A percentile compares a stretch with the other conserved stretches of the same genome.
Conservation (phyloP, 495 filamentous ascomycete genomes). For the Penicillium egyptiacum region DNA sequence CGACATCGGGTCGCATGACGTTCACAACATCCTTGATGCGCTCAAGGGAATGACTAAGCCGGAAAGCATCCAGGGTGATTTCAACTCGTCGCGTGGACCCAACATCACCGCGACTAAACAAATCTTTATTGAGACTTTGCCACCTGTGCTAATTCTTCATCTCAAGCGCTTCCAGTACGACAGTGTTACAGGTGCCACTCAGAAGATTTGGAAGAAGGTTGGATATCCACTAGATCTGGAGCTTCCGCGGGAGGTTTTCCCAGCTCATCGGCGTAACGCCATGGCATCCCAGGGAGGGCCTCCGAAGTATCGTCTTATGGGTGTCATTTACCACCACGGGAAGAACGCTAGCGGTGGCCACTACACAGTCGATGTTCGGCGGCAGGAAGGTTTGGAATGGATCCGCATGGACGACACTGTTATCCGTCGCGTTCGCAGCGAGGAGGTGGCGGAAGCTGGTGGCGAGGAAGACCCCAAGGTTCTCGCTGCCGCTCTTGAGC, state of each 20-base stretch:
- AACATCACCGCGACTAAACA: constrained; percentile 84
- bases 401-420: constrained; percentile 92
- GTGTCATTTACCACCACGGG: constrained; percentile 97
- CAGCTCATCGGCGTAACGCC: constrained; percentile 65
- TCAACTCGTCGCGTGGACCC: constrained; percentile 76
- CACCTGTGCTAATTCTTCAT: constrained; percentile 90
- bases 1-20: constrained; percentile 81
- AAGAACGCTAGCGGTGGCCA: constrained; percentile 94
- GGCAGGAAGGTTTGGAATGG: constrained; percentile 93
- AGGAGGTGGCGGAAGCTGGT: constrained; percentile 88
- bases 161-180: constrained; percentile 98
- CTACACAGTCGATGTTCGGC: constrained; percentile 93
- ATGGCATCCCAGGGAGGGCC: constrained; percentile 62
- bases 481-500: constrained; percentile 62
- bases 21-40: constrained; percentile 90
- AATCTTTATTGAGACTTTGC: constrained; percentile 88
- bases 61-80: constrained; percentile 84
- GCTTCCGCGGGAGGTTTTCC: constrained; percentile 90
- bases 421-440: constrained; percentile 78
- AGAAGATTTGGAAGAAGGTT: constrained; percentile 98
- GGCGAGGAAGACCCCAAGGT: constrained; percentile 74
- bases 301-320: constrained; percentile 79
- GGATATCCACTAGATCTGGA: constrained; percentile 93
- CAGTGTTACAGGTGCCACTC: constrained; percentile 74
- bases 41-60: constrained; percentile 78